Evolutionary conservation across 805 yeast genomes (phyloP), one percentile per base, ranked within the genome.

Genomic region (Starmerella etchellsii): DNA sequence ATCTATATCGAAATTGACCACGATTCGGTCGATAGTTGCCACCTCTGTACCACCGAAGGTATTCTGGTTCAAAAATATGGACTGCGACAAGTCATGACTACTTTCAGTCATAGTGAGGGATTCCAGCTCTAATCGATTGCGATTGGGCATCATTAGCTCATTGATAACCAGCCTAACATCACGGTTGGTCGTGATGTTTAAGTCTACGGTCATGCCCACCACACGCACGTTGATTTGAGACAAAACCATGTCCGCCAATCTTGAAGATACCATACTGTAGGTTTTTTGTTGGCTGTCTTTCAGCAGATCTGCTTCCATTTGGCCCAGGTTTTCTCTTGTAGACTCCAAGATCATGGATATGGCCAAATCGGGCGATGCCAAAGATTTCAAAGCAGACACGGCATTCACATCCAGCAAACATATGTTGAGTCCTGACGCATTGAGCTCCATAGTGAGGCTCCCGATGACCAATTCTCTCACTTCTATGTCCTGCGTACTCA

Each of bases 381-480:
- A 19, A 11, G 37, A 25, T 13, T 34, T 29, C 18, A 53, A 14
- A 5, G 28, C 14, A 8, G 46, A 54, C 0, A 69, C 66, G n/a
- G 76, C 50, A 10, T 69, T 69, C 3, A 83, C 60, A 4, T 76
- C 78, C 3, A 58, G 57, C 6, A 78, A 78, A 20, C 69, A 72
- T 2, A 83, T 63, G 35, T 65, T 68, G 19, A 83, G 77, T 4
- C 93, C 93, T 19, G 75, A 70, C 29, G 81, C 73, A 2, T 77
- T 74, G 16, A 84, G 70, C 21, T 67, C 67, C 10, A 84, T 59
- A 21, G 70, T 71, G 37, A 82, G 61, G 25, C 63, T 63, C 10
- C 68, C 67, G 2, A 82, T 62, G 23, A 63, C 65, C 0, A 93
- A 94, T 52, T 69, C 69, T 32, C 85, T 60, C 4, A 82, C 58